These are phyloP conservation scores for Beauveria varroae DNA, from an alignment of 2,329 filamentous ascomycete species.

Conservation along the genomic window DNA sequence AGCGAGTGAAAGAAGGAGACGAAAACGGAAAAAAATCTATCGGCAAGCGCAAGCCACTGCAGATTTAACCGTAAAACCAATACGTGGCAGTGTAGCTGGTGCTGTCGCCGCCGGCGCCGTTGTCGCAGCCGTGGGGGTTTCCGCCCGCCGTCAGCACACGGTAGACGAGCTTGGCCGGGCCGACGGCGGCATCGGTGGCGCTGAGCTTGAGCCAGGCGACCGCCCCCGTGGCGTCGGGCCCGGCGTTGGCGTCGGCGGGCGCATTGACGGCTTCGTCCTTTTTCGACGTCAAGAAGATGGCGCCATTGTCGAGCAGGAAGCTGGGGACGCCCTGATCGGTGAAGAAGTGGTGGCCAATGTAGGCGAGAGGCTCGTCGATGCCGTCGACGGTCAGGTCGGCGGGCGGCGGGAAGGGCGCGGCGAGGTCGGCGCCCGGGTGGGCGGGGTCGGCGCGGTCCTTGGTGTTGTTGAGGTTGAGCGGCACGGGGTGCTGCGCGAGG, in stretches of 20 bases:
- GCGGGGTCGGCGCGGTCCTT: conserved; percentile 22
- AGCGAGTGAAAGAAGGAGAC: neutral
- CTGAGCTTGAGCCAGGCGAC: conserved; percentile 48
- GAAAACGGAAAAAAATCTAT: neutral
- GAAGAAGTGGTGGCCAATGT: conserved; percentile 63
- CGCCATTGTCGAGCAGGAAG: conserved; percentile 45
- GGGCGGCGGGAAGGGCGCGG: conserved; percentile 36
- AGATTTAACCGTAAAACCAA: conserved; percentile 43
- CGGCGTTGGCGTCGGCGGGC: conserved; percentile 39
- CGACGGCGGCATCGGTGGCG: conserved; percentile 31
- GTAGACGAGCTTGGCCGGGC: conserved; percentile 36
- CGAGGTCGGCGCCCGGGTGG: conserved; percentile 33
- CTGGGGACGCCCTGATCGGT: conserved; percentile 43
- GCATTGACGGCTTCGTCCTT: conserved; percentile 45
- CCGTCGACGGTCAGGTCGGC: conserved; percentile 32
- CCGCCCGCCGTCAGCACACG: conserved; percentile 50
- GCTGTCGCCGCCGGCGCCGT: conserved; percentile 36
- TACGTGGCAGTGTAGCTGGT: conserved; percentile 50
- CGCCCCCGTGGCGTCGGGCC: conserved; percentile 41
- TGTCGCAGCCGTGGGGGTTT: conserved; percentile 33
- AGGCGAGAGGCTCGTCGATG: conserved; percentile 26
- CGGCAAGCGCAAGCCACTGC: neutral
- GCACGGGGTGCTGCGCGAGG: conserved; percentile 34
- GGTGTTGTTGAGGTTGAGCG: conserved; percentile 37
- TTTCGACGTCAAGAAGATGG: conserved; percentile 34